Evolutionary conservation across 805 yeast species (phyloP).

Genomic region (Lipomyces sp.): DNA sequence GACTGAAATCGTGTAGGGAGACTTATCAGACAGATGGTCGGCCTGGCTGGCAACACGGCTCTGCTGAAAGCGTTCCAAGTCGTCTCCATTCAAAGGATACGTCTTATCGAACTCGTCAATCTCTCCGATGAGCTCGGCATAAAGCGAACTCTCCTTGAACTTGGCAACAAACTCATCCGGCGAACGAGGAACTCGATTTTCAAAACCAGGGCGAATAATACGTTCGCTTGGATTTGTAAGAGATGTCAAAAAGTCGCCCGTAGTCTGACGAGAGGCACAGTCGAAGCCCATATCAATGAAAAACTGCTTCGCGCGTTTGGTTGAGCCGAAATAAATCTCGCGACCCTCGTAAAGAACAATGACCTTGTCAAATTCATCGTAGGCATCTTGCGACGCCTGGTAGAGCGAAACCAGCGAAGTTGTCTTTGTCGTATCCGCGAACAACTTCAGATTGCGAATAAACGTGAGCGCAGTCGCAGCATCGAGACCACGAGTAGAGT

Average conservation of each 20-base stretch:
- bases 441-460: constrained; percentile 53
- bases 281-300: constrained; percentile 55
- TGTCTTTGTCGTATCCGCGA: constrained; percentile 49
- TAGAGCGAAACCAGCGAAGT: constrained; percentile 62
- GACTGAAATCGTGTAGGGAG: constrained; percentile 47
- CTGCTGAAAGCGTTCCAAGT: constrained; percentile 31
- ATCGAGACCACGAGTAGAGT: constrained; percentile 69
- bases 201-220: constrained; percentile 43
- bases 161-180: constrained; percentile 40
- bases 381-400: constrained; percentile 56
- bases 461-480: constrained; percentile 68
- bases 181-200: constrained; percentile 51
- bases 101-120: constrained; percentile 41
- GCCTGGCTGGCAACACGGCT: constrained; percentile 41
- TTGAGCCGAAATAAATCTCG: constrained; percentile 54
- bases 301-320: constrained; percentile 46
- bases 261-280: constrained; percentile 56
- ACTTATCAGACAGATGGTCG: constrained; percentile 40
- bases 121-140: constrained; percentile 41
- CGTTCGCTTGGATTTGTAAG: constrained; percentile 53
- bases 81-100: constrained; percentile 31
- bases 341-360: constrained; percentile 54
- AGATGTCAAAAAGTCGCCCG: constrained; percentile 38
- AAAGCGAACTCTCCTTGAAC: constrained; percentile 50
- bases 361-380: constrained; percentile 54